Evolutionary conservation across 768 basidiomycete species (phyloP).

Genomic region (Agrocybe praecox): DNA sequence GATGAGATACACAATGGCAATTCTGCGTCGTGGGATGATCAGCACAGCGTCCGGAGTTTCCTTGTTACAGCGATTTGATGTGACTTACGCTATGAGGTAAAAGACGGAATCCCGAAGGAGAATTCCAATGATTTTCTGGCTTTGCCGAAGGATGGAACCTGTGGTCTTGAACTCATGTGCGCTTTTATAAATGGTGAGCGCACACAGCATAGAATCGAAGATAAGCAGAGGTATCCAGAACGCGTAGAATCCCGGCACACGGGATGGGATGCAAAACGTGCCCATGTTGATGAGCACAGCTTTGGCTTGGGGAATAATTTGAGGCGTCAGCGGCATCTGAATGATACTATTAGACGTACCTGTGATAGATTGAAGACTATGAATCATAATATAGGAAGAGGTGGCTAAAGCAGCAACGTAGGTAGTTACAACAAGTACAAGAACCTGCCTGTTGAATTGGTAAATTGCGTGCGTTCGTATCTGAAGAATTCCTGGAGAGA

Average conservation of each 20-base stretch:
- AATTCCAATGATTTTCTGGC: background rate
- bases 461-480: conserved; percentile 1
- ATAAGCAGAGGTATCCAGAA: conserved; percentile 3
- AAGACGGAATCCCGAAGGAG: conserved; percentile 1
- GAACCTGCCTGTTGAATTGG: background rate
- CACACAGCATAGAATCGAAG: background rate
- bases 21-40: too few relatives aligned
- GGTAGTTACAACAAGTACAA: background rate
- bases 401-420: background rate
- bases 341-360: background rate
- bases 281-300: background rate
- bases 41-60: too few relatives aligned
- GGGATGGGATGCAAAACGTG: background rate
- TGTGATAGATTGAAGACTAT: background rate
- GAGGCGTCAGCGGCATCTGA: background rate
- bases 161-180: background rate
- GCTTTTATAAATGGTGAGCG: background rate
- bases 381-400: background rate
- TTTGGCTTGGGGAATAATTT: background rate
- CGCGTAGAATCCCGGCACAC: background rate
- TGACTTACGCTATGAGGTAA: conserved; percentile 4
- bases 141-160: background rate
- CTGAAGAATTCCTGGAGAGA: background rate
- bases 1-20: too few relatives aligned
- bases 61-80: too few relatives aligned